phyloP scores from a whole-genome alignment of 139 green algal genomes.

The Coccomyxa sp. region DNA sequence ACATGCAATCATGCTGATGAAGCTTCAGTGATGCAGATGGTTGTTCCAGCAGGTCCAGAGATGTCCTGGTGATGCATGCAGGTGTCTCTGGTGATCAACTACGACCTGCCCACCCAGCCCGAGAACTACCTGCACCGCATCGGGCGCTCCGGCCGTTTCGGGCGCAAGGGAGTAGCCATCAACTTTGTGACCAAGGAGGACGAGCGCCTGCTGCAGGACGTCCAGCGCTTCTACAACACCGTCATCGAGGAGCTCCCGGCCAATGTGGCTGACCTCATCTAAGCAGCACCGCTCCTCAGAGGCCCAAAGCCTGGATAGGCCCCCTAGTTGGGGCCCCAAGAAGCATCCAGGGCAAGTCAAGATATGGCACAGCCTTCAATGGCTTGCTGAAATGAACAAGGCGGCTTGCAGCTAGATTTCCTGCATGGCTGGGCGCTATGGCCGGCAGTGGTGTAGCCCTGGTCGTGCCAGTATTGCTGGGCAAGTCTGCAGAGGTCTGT shows the following conservation, averaged over 20 bases:
- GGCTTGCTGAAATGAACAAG: no score
- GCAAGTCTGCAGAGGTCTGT: no score
- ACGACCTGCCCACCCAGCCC: slow-evolving; percentile 97
- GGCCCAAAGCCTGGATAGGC: background rate
- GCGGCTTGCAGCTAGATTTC: no score
- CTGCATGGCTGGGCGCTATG: no score
- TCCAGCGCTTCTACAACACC: slow-evolving; percentile 99
- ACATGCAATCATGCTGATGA: background rate
- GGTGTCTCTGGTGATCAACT: slow-evolving; percentile 99
- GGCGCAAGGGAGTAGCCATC: slow-evolving; percentile 98
- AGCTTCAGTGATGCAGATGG: background rate
- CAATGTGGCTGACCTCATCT: slow-evolving; percentile 81
- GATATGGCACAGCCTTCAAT: no score
- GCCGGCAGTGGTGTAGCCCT: no score
- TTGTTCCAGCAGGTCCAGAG: background rate
- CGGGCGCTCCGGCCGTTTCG: slow-evolving; percentile 88
- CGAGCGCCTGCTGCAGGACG: slow-evolving; percentile 92
- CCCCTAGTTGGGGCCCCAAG: no score
- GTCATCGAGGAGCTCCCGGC: slow-evolving; percentile 95
- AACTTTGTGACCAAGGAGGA: slow-evolving; percentile 99
- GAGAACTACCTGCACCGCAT: slow-evolving; percentile 99
- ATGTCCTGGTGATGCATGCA: slow-evolving; percentile 21
- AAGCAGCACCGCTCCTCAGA: background rate
- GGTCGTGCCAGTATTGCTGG: no score
- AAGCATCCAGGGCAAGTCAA: no score